phyloP scores from a whole-genome alignment of 1,284 basidiomycete genomes.

The Marasmius tenuissimus region DNA sequence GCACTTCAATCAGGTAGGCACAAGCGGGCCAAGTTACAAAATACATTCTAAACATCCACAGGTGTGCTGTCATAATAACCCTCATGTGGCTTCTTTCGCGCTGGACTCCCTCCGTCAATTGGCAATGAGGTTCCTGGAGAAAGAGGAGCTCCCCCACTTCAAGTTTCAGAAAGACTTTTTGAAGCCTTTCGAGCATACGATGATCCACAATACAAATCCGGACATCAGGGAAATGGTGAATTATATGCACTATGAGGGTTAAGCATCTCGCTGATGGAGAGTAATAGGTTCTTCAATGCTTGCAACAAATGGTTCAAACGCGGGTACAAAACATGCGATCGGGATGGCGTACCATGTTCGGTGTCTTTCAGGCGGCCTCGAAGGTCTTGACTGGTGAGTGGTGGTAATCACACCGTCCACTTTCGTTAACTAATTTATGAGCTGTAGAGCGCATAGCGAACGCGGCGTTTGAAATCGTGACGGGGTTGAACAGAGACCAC shows the following conservation, averaged over 20 bases:
- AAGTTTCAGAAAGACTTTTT: slow-evolving; percentile 99
- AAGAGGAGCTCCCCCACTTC: slow-evolving; percentile 97
- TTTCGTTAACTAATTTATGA: background rate
- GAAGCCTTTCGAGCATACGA: slow-evolving; percentile 97
- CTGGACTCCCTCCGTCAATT: slow-evolving; percentile 97
- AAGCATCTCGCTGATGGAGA: background rate
- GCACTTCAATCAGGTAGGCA: slow-evolving; percentile 92
- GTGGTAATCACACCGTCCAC: background rate
- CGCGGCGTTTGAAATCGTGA: slow-evolving; percentile 96
- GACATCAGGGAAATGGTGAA: slow-evolving; percentile 96
- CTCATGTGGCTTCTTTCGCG: slow-evolving; percentile 96
- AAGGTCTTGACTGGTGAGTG: slow-evolving; percentile 83
- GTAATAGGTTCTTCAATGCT: slow-evolving; percentile 86
- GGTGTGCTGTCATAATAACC: slow-evolving; percentile 99
- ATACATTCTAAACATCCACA: slow-evolving; percentile 11
- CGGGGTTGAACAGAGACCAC: slow-evolving; percentile 87
- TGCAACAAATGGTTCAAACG: slow-evolving; percentile 99
- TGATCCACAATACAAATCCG: slow-evolving; percentile 94
- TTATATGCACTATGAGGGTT: background rate
- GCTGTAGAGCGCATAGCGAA: slow-evolving; percentile 85
- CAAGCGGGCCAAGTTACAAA: background rate
- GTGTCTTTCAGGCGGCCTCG: slow-evolving; percentile 95
- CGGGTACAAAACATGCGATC: slow-evolving; percentile 95
- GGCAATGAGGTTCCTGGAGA: slow-evolving; percentile 98
- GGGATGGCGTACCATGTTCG: slow-evolving; percentile 99